Evolutionary conservation across 2,329 filamentous ascomycete genomes (phyloP).

Genomic region (Teratosphaeria gauchensis): DNA sequence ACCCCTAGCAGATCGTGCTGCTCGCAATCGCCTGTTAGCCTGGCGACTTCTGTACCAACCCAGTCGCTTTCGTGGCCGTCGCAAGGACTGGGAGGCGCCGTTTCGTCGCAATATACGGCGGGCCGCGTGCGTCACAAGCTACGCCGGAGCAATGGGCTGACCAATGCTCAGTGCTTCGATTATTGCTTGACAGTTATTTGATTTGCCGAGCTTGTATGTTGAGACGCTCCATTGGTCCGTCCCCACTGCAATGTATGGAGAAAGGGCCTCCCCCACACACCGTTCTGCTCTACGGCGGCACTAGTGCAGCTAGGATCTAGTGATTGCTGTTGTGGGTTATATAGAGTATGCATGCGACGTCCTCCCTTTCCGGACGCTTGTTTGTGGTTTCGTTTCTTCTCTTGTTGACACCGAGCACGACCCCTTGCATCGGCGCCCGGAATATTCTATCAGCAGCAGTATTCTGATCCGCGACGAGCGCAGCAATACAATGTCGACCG

Average conservation of each 20-base stretch:
- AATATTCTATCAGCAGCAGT: neutral
- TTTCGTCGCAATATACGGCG: constrained; percentile 1
- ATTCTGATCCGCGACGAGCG: neutral
- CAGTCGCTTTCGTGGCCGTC: neutral
- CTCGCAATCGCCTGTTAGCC: neutral
- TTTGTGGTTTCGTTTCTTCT: neutral
- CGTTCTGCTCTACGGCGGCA: constrained; percentile 1
- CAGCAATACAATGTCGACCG: constrained; percentile 30
- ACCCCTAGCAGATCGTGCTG: neutral
- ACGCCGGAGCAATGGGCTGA: neutral
- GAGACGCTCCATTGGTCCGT: constrained; percentile 5
- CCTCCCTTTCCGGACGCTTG: neutral
- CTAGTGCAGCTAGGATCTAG: neutral
- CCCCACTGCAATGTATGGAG: neutral
- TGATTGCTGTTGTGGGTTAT: neutral
- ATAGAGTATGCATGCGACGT: neutral
- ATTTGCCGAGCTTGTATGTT: constrained; percentile 3
- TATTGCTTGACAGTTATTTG: neutral
- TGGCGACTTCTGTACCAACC: neutral
- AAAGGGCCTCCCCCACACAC: constrained; percentile 2
- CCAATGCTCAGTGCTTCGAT: constrained; percentile 2
- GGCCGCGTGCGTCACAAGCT: neutral
- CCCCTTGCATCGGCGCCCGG: neutral
- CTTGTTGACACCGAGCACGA: neutral
- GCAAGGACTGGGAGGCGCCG: neutral